Conservation (phyloP, 192 early-diverging fungal species). For the Helicostylum pulchrum region DNA sequence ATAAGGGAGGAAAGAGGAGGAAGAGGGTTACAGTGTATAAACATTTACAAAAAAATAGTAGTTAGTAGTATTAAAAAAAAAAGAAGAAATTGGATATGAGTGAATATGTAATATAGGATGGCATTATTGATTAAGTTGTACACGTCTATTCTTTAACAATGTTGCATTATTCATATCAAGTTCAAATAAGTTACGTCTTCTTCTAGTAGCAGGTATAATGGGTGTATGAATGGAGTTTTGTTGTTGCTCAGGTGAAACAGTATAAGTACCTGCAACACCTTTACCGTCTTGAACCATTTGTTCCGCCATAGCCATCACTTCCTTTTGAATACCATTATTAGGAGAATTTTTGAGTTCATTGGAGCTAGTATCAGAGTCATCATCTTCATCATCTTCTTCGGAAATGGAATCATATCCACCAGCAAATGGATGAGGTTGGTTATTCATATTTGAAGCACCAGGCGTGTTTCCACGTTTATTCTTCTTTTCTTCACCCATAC, state of each 20-base stretch:
- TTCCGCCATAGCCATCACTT: conserved; percentile 28
- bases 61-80: neutral
- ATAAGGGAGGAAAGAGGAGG: neutral
- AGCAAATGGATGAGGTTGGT: conserved; percentile 5
- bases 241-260: neutral
- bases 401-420: conserved; percentile 14
- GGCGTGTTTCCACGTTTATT: neutral
- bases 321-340: conserved; percentile 9
- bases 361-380: conserved; percentile 2
- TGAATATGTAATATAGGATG: neutral
- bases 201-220: neutral
- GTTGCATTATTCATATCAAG: conserved; percentile 42
- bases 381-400: conserved; percentile 21
- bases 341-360: neutral
- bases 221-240: neutral
- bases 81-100: neutral
- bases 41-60: neutral
- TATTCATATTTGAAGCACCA: neutral
- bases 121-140: neutral
- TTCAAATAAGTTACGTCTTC: conserved; percentile 34
- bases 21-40: neutral
- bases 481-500: conserved; percentile 65
- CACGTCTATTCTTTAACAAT: conserved; percentile 39
- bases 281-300: conserved; percentile 19
- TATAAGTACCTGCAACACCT: conserved; percentile 19